Conservation (phyloP, 2,329 filamentous ascomycete species). For the Fusarium sp. region DNA sequence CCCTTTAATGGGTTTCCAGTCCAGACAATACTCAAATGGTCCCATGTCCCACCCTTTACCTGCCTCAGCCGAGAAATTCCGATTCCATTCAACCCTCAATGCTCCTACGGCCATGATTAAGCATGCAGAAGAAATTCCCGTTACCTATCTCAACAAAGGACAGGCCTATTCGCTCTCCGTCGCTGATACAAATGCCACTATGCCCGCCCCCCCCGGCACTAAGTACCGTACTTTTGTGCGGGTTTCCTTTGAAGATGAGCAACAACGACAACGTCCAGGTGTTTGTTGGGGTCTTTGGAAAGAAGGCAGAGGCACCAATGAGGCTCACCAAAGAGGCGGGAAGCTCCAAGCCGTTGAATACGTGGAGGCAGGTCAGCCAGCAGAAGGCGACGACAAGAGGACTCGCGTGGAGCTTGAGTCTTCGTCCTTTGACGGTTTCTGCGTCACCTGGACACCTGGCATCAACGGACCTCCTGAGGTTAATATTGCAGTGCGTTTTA, state of each 20-base stretch:
- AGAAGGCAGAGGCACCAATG: conserved; percentile 93
- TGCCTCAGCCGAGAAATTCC: conserved; percentile 77
- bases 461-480: conserved; percentile 79
- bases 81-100: conserved; percentile 90
- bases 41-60: conserved; percentile 63
- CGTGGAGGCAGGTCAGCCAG: conserved; percentile 75
- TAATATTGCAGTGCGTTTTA: conserved; percentile 92
- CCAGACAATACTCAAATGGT: conserved; percentile 62
- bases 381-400: conserved; percentile 73
- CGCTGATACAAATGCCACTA: conserved; percentile 77
- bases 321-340: conserved; percentile 92
- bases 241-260: conserved; percentile 97
- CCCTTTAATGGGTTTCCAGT: conserved; percentile 70
- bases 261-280: conserved; percentile 86
- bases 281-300: conserved; percentile 94
- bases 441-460: conserved; percentile 86
- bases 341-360: conserved; percentile 96
- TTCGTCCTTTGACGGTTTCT: conserved; percentile 94
- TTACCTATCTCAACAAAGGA: conserved; percentile 98
- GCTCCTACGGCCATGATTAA: conserved; percentile 98
- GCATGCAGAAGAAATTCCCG: conserved; percentile 87
- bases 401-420: conserved; percentile 78
- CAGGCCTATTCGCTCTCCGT: conserved; percentile 92
- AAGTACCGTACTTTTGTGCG: conserved; percentile 92
- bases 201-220: conserved; percentile 70